A percentile compares a stretch with the other conserved stretches of the same genome.
These are phyloP conservation scores for Pseudogymnoascus sp. DNA, from an alignment of 2,329 filamentous ascomycete genomes.

Conservation along the genomic window DNA sequence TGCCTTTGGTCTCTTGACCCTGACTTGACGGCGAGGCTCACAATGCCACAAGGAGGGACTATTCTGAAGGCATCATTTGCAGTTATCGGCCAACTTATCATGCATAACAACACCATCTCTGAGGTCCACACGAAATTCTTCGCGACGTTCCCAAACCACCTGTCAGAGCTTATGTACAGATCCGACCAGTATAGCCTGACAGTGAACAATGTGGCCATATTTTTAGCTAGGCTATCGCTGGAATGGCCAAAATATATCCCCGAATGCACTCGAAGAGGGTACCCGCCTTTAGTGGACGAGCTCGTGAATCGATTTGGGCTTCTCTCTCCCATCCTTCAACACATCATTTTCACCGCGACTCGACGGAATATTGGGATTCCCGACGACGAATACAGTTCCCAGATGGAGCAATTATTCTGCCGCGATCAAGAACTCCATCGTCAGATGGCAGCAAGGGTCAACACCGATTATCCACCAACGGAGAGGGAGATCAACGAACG, in stretches of 20 bases:
- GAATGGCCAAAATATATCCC: slow-evolving; percentile 34
- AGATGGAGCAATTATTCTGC: slow-evolving; percentile 33
- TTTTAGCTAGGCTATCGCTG: slow-evolving; percentile 37
- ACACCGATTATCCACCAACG: slow-evolving; percentile 23
- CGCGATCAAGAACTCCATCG: slow-evolving; percentile 30
- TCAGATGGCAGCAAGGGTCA: slow-evolving; percentile 20
- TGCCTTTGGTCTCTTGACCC: slow-evolving; percentile 46
- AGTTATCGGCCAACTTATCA: slow-evolving; percentile 38
- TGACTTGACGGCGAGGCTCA: slow-evolving; percentile 30
- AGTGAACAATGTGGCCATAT: slow-evolving; percentile 34
- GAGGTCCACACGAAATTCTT: slow-evolving; percentile 37
- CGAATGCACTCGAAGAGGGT: slow-evolving; percentile 33
- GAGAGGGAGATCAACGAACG: slow-evolving; percentile 21
- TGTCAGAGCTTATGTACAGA: slow-evolving; percentile 21
- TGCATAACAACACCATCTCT: slow-evolving; percentile 37
- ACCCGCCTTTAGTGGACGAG: slow-evolving; percentile 52
- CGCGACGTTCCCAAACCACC: slow-evolving; percentile 39
- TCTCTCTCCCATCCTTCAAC: slow-evolving; percentile 44
- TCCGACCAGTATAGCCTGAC: slow-evolving; percentile 29
- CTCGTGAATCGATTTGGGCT: slow-evolving; percentile 42
- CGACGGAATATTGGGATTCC: slow-evolving; percentile 39
- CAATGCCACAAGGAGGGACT: slow-evolving; percentile 26
- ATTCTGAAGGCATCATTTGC: slow-evolving; percentile 26
- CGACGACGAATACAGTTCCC: slow-evolving; percentile 29
- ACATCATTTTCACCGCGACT: slow-evolving; percentile 46